These are phyloP conservation scores for Phymatotrichopsis omnivora DNA, from an alignment of 2,329 filamentous ascomycete species.

Conservation along the genomic window DNA sequence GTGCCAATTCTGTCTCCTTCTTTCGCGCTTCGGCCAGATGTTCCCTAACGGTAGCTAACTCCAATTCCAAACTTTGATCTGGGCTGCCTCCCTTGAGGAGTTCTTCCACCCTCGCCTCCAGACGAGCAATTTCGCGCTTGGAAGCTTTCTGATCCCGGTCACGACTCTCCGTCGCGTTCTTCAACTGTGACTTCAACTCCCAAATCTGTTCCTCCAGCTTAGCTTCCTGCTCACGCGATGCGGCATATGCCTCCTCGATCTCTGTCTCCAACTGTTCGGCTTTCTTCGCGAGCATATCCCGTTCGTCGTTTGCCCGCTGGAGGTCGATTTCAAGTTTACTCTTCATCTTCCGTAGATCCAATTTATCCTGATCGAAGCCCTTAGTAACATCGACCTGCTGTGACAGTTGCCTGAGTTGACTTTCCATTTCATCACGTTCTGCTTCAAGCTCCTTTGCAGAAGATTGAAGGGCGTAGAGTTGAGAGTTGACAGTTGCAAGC, in stretches of 20 bases:
- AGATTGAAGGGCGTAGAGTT: constrained; percentile 50
- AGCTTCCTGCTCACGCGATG: constrained; percentile 55
- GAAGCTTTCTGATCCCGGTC: constrained; percentile 48
- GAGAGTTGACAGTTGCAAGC: constrained; percentile 48
- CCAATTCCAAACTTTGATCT: constrained; percentile 39
- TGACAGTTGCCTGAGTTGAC: constrained; percentile 47
- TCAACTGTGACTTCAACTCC: constrained; percentile 41
- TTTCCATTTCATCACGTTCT: constrained; percentile 57
- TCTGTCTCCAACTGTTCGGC: constrained; percentile 52
- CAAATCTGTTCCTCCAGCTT: constrained; percentile 48
- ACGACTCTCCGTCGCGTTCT: constrained; percentile 42
- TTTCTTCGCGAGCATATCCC: constrained; percentile 46
- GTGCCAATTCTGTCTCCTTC: constrained; percentile 54
- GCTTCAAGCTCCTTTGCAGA: constrained; percentile 50
- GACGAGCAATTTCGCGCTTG: constrained; percentile 52
- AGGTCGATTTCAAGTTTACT: constrained; percentile 58
- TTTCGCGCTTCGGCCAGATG: constrained; percentile 55
- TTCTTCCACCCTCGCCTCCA: constrained; percentile 52
- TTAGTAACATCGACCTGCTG: constrained; percentile 49
- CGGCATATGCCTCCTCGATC: constrained; percentile 55
- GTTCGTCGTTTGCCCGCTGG: constrained; percentile 55
- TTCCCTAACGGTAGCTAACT: constrained; percentile 51
- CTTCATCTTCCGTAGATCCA: constrained; percentile 58
- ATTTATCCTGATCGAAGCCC: constrained; percentile 56
- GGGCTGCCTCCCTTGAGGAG: constrained; percentile 38